Conservation (phyloP, 2,329 filamentous ascomycete genomes). For the Sphaceloma murrayae region DNA sequence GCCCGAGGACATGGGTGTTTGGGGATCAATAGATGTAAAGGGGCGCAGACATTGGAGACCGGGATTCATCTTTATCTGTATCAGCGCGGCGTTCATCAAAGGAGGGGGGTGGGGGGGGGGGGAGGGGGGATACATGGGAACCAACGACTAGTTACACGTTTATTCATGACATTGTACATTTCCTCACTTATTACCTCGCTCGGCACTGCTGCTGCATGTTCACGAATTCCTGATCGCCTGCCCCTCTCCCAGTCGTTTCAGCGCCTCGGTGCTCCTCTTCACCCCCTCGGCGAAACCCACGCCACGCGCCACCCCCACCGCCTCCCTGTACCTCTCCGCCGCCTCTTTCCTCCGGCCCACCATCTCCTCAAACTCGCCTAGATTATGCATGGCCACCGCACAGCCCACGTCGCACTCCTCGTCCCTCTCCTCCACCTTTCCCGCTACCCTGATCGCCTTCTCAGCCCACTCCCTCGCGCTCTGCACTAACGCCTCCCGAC, state of each 20-base stretch:
- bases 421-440: constrained; percentile 57
- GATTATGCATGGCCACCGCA: constrained; percentile 72
- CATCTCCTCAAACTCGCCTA: constrained; percentile 75
- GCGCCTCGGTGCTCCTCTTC: constrained; percentile 32
- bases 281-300: constrained; percentile 40
- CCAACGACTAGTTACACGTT: constrained; percentile 6
- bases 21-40: too few species aligned
- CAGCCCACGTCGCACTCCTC: constrained; percentile 78
- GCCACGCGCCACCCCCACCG: constrained; percentile 47
- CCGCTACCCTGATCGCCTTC: constrained; percentile 61
- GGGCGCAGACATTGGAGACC: neutral
- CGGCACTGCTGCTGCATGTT: neutral
- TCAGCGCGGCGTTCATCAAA: constrained; percentile 10
- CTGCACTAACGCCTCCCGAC: constrained; percentile 50
- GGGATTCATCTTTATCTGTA: neutral
- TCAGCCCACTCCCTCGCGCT: constrained; percentile 69
- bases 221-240: constrained; percentile 4
- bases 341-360: constrained; percentile 57
- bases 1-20: too few species aligned
- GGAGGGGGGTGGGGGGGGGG: too few species aligned
- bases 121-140: too few species aligned
- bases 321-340: constrained; percentile 57
- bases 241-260: constrained; percentile 29
- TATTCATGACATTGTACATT: constrained; percentile 12
- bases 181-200: neutral